Conservation (phyloP, 1,284 basidiomycete genomes). For the Sporisorium exsertum region DNA sequence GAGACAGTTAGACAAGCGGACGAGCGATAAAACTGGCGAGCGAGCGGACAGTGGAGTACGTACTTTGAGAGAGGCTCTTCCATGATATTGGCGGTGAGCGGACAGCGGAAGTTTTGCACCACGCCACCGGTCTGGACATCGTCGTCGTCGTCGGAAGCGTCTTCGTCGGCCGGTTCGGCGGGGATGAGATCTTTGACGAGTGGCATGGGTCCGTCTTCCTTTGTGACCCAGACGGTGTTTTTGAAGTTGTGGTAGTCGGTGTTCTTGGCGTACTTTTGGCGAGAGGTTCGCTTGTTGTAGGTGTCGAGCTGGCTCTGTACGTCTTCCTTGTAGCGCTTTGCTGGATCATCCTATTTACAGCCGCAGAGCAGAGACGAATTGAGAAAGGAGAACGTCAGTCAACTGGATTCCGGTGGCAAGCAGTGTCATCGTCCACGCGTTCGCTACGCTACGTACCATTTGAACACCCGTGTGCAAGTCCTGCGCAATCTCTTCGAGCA, state of each 20-base stretch:
- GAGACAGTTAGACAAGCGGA: not conserved
- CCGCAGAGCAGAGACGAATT: not conserved
- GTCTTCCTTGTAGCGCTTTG: conserved; percentile 28
- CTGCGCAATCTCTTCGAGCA: conserved; percentile 41
- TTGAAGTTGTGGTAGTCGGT: conserved; percentile 54
- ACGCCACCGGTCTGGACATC: conserved; percentile 55
- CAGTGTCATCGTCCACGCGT: not conserved
- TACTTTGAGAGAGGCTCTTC: conserved; percentile 57
- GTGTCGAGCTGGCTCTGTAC: conserved; percentile 20
- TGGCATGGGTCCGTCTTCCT: conserved; percentile 58
- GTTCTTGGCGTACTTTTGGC: conserved; percentile 54
- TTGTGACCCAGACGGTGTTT: conserved; percentile 51
- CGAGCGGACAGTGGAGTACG: not conserved
- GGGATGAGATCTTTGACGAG: conserved; percentile 55
- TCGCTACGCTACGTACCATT: conserved; percentile 7
- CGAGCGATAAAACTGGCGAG: not conserved
- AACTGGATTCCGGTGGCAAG: not conserved
- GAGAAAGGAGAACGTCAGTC: not conserved
- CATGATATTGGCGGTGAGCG: conserved; percentile 53
- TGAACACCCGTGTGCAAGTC: conserved; percentile 26
- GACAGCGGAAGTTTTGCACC: conserved; percentile 58
- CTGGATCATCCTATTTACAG: conserved; percentile 9
- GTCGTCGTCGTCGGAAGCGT: conserved; percentile 28
- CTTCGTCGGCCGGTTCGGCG: conserved; percentile 10
- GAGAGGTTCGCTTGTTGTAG: conserved; percentile 49